Evolutionary conservation across 495 filamentous ascomycete species (phyloP), one percentile per base, ranked within the genome.

Genomic region (Neurospora sp.): DNA sequence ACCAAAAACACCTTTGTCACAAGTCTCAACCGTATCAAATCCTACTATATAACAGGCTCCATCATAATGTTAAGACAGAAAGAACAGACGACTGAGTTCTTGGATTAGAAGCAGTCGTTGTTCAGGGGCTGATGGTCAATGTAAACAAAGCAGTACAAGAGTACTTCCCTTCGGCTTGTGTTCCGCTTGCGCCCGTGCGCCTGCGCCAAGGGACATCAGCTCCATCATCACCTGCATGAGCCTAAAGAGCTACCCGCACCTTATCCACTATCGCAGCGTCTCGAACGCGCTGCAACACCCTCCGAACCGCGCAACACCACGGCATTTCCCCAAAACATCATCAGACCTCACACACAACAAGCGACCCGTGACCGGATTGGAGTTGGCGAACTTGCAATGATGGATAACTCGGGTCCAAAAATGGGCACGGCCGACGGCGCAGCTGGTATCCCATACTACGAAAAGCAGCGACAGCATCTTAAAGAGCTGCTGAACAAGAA

Each of bases 391-490:
- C 54, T 66, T 66, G 23, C 27, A 41, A 90, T 90, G 88, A 79
- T 89, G 7, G 90, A 90, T 66, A 89, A 85, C 73, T 76, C 78
- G 5, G 83, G 87, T 14, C 71, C 79, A 20, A 77, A 78, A 38
- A 71, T 80, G 69, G 73, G 79, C 35, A 80, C 75, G 71, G 77
- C 76, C 38, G 81, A 83, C 71, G 80, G 81, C 14, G 78, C 82
- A 3, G 84, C 82, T 5, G 84, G 84, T 5, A 76, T 84, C 23
- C 80, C 85, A 10, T 86, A 82, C 75, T 88, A 88, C 74, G 85
- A 86, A 70, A 86, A 86, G 71, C 82, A 86, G 70, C 79, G 86
- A 7, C 79, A 82, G 69, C 82, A 83, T 46, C 82, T 88, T 5
- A 85, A 85, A 72, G 84, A 86, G 40, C 81, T 88, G 54, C 77